Base-by-base conservation (phyloP, 805 yeast species). In the Metschnikowia kofuensis region DNA sequence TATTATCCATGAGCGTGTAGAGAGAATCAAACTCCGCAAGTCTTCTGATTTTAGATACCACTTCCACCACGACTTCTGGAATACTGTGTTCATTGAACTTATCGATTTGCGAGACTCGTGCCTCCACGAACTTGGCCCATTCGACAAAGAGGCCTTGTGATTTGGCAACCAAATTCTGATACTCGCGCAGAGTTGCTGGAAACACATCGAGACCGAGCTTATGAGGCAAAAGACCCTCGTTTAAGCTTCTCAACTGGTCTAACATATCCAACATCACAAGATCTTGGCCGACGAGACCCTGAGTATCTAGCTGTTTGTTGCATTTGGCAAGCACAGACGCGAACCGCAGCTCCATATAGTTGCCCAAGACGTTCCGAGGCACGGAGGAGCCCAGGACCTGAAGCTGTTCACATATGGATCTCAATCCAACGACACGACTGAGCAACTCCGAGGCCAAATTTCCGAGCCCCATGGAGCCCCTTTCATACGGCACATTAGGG, bases 81-180 rank as follows among this genome's bases (percentile, higher is more conserved):
- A 89, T 80, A 45, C 87, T 87, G 56, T 77, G 79, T 52, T 89
- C 96, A 41, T 76, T 76, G 10, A 89, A 85, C 36, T 85, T 61
- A 9, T 74, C 69, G 48, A 80, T 61, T n/a, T 70, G 58, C 14
- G 61, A 66, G 14, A 83, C 78, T 40, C 80, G 71, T 4, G 61
- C 59, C 40, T 82, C 87, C 30, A 87, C 82, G 51, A 74, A 77
- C 40, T 67, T 67, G 48, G 89, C 72, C 42, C 82, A 74, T 47
- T 82, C 87, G 45, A 66, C 64, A 59, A 87, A 82, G n/a, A 83
- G 67, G 6, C 61, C 52, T 38, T 64, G 67, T 13, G 67, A 58
- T 32, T 57, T 54, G 26, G 51, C 42, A 7, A 63, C 47, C 27
- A 66, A 63, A 28, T 45, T 37, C 16, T 51, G 42, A 52, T 62